Evolutionary conservation across 345 rosid genomes (phyloP).

Genomic region (Heritiera littoralis): DNA sequence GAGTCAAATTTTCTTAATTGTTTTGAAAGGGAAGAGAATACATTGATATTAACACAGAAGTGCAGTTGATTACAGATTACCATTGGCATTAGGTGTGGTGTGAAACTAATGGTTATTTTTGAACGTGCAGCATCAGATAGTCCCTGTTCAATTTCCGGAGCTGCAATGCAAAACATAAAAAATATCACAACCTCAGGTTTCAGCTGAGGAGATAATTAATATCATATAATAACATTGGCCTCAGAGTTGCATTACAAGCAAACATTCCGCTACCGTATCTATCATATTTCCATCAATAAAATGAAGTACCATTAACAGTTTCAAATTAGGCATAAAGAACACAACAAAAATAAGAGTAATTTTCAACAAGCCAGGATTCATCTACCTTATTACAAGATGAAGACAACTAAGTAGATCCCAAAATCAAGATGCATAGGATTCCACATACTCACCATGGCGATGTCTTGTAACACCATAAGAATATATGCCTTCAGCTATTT

Average conservation of each 20-base stretch:
- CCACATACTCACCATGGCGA: constrained; percentile 71
- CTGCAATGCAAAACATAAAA: constrained; percentile 45
- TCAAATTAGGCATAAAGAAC: not conserved
- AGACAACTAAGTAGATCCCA: not conserved
- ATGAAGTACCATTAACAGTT: not conserved
- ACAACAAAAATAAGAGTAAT: not conserved
- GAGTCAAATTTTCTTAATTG: constrained; percentile 1
- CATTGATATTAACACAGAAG: constrained; percentile 13
- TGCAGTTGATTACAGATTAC: constrained; percentile 34
- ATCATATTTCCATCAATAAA: constrained; percentile 4
- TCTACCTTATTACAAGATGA: not conserved
- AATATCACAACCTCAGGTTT: constrained; percentile 13
- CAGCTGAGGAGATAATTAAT: not conserved
- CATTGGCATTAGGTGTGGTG: constrained; percentile 99
- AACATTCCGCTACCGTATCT: not conserved
- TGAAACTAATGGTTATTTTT: constrained; percentile 84
- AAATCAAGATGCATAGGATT: constrained; percentile 2
- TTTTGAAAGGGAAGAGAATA: constrained; percentile 15
- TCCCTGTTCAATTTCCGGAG: constrained; percentile 98
- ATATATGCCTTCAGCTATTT: constrained; percentile 86
- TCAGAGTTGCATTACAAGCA: not conserved
- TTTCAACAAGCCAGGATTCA: not conserved
- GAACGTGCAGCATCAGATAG: constrained; percentile 67
- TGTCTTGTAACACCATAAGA: constrained; percentile 89
- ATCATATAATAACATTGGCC: not conserved